Evolutionary conservation across 1,139 yeast species (phyloP), one percentile per base, ranked within the genome.

Genomic region (Schwanniomyces etchellsii): DNA sequence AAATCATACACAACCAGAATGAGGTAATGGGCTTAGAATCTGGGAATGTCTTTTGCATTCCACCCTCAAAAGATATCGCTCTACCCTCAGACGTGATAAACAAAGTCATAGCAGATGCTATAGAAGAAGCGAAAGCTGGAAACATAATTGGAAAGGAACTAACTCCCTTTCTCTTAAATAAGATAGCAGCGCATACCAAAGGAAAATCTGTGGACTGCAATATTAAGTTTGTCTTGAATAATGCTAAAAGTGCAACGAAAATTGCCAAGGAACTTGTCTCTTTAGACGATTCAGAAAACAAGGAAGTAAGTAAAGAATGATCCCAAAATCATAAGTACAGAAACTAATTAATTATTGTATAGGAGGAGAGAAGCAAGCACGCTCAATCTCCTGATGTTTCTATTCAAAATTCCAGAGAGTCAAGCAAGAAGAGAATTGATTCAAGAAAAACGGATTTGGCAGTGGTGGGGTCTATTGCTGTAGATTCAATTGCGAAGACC

Each of bases 11-110:
- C 43, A 54, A 61, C 32, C 81, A 81, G 4, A 72, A 67, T 36
- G 52, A 61, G 5, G 41, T 50, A 5, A 64, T 86, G 70, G 58
- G 62, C 0, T 57, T 85, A 32, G 45, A 57, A 1, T 71, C 81
- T n/a, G 96, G 95, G 0, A 75, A 69, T 35, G 70, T 88, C 5
- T 75, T 86, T 42, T 86, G 96, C 51, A 70, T 84, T 9, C 96
- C 96, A 1, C 91, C 94, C 1, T 93, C 95, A 0, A 54, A 50
- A 10, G 74, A 71, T 4, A 53, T 70, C 14, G 86, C 94, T 0
- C 55, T 86, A 38, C 69, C 74, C 14, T 63, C 73, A 4, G 61
- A 50, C 0, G 60, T 71, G 30, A 81, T 86, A 22, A 65, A 65
- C 35, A 48, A 42, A 1, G 66, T 83, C 20, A 83, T 86, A 31